Conservation (phyloP, 805 yeast genomes). For the Yamadazyma akitaensis region DNA sequence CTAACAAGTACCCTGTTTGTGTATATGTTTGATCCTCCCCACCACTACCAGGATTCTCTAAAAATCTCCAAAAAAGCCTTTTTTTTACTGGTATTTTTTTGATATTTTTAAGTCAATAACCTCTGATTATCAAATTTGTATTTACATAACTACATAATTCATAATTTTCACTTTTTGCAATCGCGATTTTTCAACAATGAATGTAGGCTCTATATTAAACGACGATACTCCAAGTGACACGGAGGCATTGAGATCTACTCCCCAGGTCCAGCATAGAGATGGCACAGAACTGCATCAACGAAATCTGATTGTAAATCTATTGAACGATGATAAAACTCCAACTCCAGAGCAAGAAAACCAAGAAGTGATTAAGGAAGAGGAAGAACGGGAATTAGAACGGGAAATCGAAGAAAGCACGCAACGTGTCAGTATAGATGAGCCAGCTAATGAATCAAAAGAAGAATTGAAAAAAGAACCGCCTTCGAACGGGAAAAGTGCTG, state of each 20-base stretch:
- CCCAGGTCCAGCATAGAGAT: not conserved
- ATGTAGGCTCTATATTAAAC: slow-evolving; percentile 38
- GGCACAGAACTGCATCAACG: slow-evolving; percentile 9
- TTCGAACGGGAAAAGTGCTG: not conserved
- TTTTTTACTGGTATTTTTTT: no score
- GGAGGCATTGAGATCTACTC: not conserved
- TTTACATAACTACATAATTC: no score
- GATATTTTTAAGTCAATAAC: no score
- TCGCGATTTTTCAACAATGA: slow-evolving; percentile 20
- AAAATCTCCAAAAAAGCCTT: no score
- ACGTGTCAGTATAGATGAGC: not conserved
- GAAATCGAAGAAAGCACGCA: not conserved
- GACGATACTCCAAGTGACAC: slow-evolving; percentile 29
- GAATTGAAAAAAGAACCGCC: not conserved
- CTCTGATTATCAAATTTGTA: no score
- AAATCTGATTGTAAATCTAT: slow-evolving; percentile 27
- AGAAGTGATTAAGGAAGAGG: not conserved
- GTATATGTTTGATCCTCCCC: no score
- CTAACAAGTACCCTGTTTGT: no score
- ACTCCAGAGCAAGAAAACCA: slow-evolving; percentile 35
- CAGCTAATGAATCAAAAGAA: not conserved
- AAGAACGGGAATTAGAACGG: not conserved
- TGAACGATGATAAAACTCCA: slow-evolving; percentile 34
- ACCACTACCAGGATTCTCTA: no score
- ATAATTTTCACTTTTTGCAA: not conserved